These are phyloP conservation scores for Hirschioporus abietinus DNA, from an alignment of 768 basidiomycete species.

Conservation along the genomic window DNA sequence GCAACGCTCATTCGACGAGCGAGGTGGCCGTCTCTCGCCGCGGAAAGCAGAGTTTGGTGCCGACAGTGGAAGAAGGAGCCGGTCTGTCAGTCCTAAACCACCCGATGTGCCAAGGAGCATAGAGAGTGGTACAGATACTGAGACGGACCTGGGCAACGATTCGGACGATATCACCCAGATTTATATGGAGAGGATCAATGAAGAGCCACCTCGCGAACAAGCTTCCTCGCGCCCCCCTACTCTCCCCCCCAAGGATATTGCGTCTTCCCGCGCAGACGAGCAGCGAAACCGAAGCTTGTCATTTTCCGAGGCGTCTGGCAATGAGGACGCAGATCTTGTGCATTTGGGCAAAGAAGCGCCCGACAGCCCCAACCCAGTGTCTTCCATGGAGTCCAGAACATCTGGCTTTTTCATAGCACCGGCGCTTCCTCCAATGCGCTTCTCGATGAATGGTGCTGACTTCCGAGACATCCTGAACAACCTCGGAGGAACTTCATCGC, in stretches of 20 bases:
- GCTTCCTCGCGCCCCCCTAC: slow-evolving; percentile 28
- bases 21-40: slow-evolving; percentile 14
- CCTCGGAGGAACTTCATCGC: slow-evolving; percentile 44
- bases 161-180: slow-evolving; percentile 20
- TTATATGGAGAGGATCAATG: slow-evolving; percentile 6
- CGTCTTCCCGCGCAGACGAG: slow-evolving; percentile 17
- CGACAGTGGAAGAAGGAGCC: neutral
- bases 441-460: slow-evolving; percentile 79
- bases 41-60: slow-evolving; percentile 8
- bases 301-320: slow-evolving; percentile 2
- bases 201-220: slow-evolving; percentile 20
- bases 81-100: neutral
- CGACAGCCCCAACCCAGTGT: slow-evolving; percentile 38
- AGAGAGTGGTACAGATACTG: slow-evolving; percentile 72
- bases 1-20: slow-evolving; percentile 22
- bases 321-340: neutral
- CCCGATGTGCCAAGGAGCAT: slow-evolving; percentile 64
- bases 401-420: slow-evolving; percentile 82
- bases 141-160: slow-evolving; percentile 44
- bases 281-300: slow-evolving; percentile 25
- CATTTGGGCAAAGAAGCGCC: slow-evolving; percentile 23
- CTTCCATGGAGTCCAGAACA: slow-evolving; percentile 31
- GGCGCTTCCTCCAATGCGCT: slow-evolving; percentile 84
- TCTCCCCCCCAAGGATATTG: slow-evolving; percentile 40
- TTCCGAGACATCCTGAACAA: slow-evolving; percentile 70